Base-by-base conservation (phyloP, 2,329 filamentous ascomycete genomes). In the Ascomycota sp. region DNA sequence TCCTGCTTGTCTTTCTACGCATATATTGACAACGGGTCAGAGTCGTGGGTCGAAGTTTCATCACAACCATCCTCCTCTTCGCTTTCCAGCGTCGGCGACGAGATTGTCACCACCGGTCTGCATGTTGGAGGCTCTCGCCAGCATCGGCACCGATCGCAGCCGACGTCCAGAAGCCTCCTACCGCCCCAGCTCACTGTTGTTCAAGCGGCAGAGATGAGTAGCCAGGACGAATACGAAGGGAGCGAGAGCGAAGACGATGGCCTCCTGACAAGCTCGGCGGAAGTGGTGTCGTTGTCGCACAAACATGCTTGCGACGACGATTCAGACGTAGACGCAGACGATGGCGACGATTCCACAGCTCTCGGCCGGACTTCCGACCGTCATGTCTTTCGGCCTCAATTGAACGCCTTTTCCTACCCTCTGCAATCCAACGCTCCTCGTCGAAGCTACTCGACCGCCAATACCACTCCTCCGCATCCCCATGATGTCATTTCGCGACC, bases 21-120 rank as follows among this genome's bases (percentile, higher is more conserved):
- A 3, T 17, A 17, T 17, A 17, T 17, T 40, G 23, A 43, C 33
- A n/a, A 22, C 26, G 22, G 28, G 33, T 40, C 59, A 85, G 89
- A 95, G 57, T 94, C 89, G 7, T 98, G 89, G 89, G 72, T 95
- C 42, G 86, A 98, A 51, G 73, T 98, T 35, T 71, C 78, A 28
- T 94, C 86, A 4, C 81, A 89, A 42, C 83, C 86, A 7, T 94
- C 86, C 0, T 92, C 86, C 2, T 93, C 86, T 3, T 94, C 85
- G 10, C 61, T 93, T 9, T 93, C 85, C 13, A 93, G 72, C 31
- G 72, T 76, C 46, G 69, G 67, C 37, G 83, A 93, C 39, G 85
- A 94, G 45, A 86, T 93, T 40, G 77, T 93, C 38, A 92, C 82
- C 2, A 89, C 81, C 5, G 85, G 85, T 19, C 64, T 94, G 25